A percentile compares a stretch with the other conserved stretches of the same genome.
Conservation (phyloP, 2,329 filamentous ascomycete species). For the Fusarium tjaetaba region DNA sequence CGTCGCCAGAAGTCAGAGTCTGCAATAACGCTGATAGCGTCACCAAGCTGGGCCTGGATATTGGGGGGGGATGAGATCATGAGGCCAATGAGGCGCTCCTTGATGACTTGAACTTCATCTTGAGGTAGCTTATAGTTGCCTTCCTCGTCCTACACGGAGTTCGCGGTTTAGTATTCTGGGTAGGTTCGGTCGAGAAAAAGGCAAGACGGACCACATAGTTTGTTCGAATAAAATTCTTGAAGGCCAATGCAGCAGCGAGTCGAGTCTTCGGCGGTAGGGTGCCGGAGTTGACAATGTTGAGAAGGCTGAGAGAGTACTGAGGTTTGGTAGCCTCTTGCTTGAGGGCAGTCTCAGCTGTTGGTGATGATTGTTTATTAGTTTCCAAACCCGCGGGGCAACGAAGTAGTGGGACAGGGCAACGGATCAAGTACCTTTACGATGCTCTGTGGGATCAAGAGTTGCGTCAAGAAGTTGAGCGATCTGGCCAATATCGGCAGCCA, state of each 20-base stretch:
- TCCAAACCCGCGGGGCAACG: slow-evolving; percentile 44
- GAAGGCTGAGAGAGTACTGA: slow-evolving; percentile 86
- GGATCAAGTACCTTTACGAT: slow-evolving; percentile 78
- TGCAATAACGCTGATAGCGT: slow-evolving; percentile 96
- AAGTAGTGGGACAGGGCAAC: slow-evolving; percentile 38
- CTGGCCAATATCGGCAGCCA: slow-evolving; percentile 66
- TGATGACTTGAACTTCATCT: slow-evolving; percentile 89
- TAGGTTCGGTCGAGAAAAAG: slow-evolving; percentile 5
- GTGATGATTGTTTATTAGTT: slow-evolving; percentile 50
- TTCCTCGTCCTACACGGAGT: slow-evolving; percentile 77
- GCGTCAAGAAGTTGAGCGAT: slow-evolving; percentile 88
- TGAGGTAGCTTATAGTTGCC: slow-evolving; percentile 88
- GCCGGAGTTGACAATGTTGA: slow-evolving; percentile 87
- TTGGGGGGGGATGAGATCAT: slow-evolving; percentile 92
- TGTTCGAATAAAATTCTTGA: slow-evolving; percentile 97
- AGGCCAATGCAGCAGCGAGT: slow-evolving; percentile 88
- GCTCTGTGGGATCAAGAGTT: slow-evolving; percentile 86
- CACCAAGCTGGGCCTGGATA: slow-evolving; percentile 93
- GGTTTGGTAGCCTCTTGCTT: slow-evolving; percentile 83
- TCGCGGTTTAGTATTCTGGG: slow-evolving; percentile 32
- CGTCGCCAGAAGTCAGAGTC: slow-evolving; percentile 97
- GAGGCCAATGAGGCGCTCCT: slow-evolving; percentile 91
- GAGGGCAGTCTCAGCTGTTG: slow-evolving; percentile 81
- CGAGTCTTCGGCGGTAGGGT: slow-evolving; percentile 79
- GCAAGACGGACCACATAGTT: slow-evolving; percentile 81